Percentiles rank a stretch among this genome's conserved stretches.
These are phyloP conservation scores for Helicostylum pulchrum DNA, from an alignment of 192 early-diverging fungal genomes.

Conservation along the genomic window DNA sequence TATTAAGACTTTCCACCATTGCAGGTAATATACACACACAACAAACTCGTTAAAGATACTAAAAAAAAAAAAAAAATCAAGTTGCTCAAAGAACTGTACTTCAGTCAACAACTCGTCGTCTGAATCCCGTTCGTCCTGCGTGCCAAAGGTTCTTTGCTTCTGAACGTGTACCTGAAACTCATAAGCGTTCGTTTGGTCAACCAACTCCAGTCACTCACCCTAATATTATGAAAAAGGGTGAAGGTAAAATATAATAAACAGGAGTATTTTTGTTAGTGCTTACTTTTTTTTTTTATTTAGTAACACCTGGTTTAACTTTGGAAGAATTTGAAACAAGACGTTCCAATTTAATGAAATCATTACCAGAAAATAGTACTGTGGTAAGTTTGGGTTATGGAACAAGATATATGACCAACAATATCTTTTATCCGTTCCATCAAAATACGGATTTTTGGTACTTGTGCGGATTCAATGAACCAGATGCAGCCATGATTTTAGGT, in stretches of 20 bases:
- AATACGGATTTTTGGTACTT: conserved; percentile 90
- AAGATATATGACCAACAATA: conserved; percentile 83
- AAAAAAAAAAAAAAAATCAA: background rate
- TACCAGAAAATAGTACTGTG: conserved; percentile 65
- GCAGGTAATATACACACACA: background rate
- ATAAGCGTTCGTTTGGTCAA: conserved; percentile 60
- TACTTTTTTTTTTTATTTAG: conserved; percentile 26
- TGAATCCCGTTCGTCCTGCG: background rate
- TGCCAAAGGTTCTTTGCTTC: conserved; percentile 10
- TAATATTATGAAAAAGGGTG: conserved; percentile 68
- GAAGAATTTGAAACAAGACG: conserved; percentile 80
- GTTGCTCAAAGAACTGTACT: background rate
- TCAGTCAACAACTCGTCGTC: background rate
- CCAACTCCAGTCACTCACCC: conserved; percentile 81
- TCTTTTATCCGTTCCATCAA: conserved; percentile 95
- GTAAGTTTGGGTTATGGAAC: conserved; percentile 73
- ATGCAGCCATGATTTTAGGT: conserved; percentile 70
- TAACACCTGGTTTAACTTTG: conserved; percentile 74
- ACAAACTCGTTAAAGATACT: background rate
- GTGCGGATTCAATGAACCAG: conserved; percentile 87
- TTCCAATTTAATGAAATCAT: conserved; percentile 51
- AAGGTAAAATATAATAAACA: conserved; percentile 44
- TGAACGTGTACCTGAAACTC: conserved; percentile 22
- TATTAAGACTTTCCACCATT: background rate
- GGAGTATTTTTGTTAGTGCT: background rate